phyloP scores from a whole-genome alignment of 306 rosid genomes.

The Cucumis cinereus region DNA sequence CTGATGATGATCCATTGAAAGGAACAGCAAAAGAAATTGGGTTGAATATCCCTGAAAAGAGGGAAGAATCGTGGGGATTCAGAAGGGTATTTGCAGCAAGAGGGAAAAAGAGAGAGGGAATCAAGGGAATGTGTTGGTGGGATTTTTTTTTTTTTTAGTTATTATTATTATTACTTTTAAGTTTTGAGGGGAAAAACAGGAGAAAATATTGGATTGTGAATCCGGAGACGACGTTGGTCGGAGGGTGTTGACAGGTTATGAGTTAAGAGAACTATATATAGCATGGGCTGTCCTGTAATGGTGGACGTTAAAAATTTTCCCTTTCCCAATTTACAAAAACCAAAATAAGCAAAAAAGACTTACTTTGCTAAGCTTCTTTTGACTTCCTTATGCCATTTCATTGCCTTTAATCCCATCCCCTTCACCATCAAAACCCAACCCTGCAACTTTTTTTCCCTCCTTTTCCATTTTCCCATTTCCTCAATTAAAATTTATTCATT shows the following conservation, averaged over 20 bases:
- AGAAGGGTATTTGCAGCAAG: neutral
- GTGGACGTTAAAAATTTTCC: constrained; percentile 6
- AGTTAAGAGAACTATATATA: constrained; percentile 7
- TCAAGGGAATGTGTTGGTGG: constrained; percentile 7
- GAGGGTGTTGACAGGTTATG: constrained; percentile 1
- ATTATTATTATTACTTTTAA: too few relatives aligned
- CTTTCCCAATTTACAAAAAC: neutral
- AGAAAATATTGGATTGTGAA: neutral
- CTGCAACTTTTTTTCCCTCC: neutral
- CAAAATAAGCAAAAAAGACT: neutral
- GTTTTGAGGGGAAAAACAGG: neutral
- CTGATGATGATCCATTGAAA: constrained; percentile 1
- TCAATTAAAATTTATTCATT: neutral
- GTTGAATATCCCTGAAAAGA: neutral
- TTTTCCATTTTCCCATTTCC: neutral
- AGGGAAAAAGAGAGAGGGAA: neutral
- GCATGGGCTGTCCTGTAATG: constrained; percentile 8
- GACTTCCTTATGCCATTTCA: neutral
- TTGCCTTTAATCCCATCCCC: neutral
- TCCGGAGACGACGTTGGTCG: neutral
- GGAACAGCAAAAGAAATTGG: neutral
- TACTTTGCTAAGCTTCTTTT: constrained; percentile 1
- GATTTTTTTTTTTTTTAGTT: neutral
- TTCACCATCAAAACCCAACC: neutral
- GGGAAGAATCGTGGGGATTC: neutral